Base-by-base conservation (phyloP, 1,139 yeast genomes). In the Suzukiozyma palmioleophila region DNA sequence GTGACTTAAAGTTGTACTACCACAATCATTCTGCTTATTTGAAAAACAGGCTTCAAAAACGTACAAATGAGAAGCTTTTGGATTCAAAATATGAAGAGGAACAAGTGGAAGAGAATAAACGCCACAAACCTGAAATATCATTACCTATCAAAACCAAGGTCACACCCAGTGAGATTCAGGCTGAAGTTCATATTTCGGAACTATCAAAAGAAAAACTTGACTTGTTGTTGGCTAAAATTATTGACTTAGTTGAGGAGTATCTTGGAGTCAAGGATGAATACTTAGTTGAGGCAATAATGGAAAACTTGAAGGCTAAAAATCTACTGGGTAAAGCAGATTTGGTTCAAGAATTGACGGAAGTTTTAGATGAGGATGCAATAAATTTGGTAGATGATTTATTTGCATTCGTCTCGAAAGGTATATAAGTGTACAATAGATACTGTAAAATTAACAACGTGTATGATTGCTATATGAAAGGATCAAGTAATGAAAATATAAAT, bases 291-390 rank as follows among this genome's bases (percentile, higher is more conserved):
- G 74, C 70, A 33, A 64, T 78, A 12, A 52, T 60, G 35, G 63
- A 63, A 21, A 63, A 67, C 39, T 53, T 77, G 8, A 48, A 57
- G 18, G 59, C 54, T 3, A 57, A 65, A 30, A 60, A 60, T 39
- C 52, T 64, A 12, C 43, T 45, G 3, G 52, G 55, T 2, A 63
- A 62, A 36, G 47, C 57, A 3, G 61, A 53, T 12, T 60, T 77
- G 37, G 46, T 68, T 12, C 55, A 57, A 8, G 84, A 77, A 43
- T 60, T 79, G 37, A 54, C 56, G 8, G 81, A 79, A 46, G 73
- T 80, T 1, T 56, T 77, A 32, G 81, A 79, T 43, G 82, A 78
- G 29, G 84, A 79, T 52, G 74, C 82, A 1, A 55, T 50, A n/a
- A 57, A 54, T 13, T 66, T 75, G 38, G 72, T 70, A 2, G 64